Percentiles rank a stretch among this genome's conserved stretches.
Evolutionary conservation across 2,329 filamentous ascomycete genomes (phyloP).

Genomic region (Pyricularia grisea): DNA sequence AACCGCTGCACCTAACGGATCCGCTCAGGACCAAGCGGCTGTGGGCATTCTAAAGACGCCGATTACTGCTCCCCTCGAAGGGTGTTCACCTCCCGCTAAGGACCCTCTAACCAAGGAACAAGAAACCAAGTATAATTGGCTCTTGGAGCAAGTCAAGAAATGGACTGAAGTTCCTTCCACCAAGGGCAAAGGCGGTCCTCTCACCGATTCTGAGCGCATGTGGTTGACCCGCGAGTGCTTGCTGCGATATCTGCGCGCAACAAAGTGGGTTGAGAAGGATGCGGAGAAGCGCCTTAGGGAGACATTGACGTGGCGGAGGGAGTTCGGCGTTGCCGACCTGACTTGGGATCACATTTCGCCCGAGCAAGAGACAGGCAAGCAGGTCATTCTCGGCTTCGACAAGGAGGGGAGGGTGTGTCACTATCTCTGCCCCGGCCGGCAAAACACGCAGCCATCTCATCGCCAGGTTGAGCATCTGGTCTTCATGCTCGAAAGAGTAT

Average conservation of each 20-base stretch:
- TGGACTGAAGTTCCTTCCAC: constrained; percentile 58
- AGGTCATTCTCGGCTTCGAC: constrained; percentile 82
- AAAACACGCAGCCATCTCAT: constrained; percentile 83
- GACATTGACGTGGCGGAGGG: constrained; percentile 80
- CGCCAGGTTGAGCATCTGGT: constrained; percentile 89
- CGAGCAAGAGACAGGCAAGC: constrained; percentile 96
- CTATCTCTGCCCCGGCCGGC: constrained; percentile 79
- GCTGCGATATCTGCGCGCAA: constrained; percentile 84
- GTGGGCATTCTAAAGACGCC: constrained; percentile 27
- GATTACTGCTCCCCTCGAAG: constrained; percentile 45
- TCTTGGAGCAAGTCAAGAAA: constrained; percentile 59
- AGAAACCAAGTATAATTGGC: constrained; percentile 67
- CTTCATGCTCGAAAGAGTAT: constrained; percentile 86
- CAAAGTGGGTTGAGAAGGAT: constrained; percentile 75
- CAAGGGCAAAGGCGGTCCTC: constrained; percentile 49
- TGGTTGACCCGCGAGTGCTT: constrained; percentile 92
- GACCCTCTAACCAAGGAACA: constrained; percentile 65
- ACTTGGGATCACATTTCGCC: constrained; percentile 81
- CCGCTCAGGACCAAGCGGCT: constrained; percentile 12
- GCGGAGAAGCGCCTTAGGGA: constrained; percentile 70
- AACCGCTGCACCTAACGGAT: neutral
- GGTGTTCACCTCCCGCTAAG: constrained; percentile 45
- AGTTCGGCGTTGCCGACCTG: constrained; percentile 74
- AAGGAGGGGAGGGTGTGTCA: constrained; percentile 77
- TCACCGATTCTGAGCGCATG: constrained; percentile 73